Base-by-base conservation (phyloP, 768 basidiomycete species). In the Hericium rajendrae region DNA sequence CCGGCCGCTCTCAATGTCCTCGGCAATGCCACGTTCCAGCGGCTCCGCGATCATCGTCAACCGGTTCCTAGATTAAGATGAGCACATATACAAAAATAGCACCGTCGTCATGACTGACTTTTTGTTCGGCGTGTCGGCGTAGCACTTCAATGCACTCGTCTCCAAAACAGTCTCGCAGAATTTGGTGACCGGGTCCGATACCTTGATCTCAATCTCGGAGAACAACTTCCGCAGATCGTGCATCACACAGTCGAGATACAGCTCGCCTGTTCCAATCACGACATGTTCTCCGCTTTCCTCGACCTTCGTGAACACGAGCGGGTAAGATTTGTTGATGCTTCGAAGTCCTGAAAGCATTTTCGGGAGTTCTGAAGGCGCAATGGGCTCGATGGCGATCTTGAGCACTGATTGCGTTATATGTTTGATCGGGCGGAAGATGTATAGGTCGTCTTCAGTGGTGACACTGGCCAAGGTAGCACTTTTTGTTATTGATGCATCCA, bases 1-100 rank as follows among this genome's bases (percentile, higher is more conserved):
- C 50, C 85, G 83, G 18, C 95, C 94, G 10, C 85, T 80, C 70
- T 99, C 97, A 65, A 99, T 86, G 68, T 99, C 97, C 69, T 97
- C 93, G 1, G 97, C 92, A 61, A 99, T 83, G 15, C 97, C 97
- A 53, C 86, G 82, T 71, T 98, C 97, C 37, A 99, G 77, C 2
- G 97, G 97, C 69, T 99, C 97, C 22, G 97, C 94, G 62, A 99
- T 98, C 94, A 98, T 95, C 6, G 97, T 99, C 58, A 99, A 79
- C 66, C 91, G 91, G 76, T 98, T 99, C 77, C 95, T 98, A 62
- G 22, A 55, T 51, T 55, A 54, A 28, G 54, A 15, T 53, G 28
- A 66, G 62, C 46, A 37, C 50, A 56, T 56, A 54, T 50, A 54
- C 55, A 55, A 66, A 22, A 51, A 55, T 48, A 48, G 24, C 15